A percentile compares a stretch with the other conserved stretches of the same genome.
Conservation (phyloP, 257 asterid species). For the Rubia yunnanensis region DNA sequence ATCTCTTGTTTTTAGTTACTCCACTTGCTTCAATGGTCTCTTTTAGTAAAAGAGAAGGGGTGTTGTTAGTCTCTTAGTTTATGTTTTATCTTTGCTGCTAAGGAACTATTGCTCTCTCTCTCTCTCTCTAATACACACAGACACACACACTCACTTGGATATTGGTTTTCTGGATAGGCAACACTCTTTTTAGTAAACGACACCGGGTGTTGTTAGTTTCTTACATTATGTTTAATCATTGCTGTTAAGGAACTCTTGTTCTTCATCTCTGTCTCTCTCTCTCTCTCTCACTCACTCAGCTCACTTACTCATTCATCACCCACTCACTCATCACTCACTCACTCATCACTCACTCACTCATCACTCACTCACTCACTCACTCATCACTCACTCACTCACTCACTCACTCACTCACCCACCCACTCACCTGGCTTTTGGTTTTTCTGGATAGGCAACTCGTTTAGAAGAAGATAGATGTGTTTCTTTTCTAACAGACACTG, state of each 20-base stretch:
- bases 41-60: not conserved
- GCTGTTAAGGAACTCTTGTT: not conserved
- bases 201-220: no score
- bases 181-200: no score
- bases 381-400: conserved; percentile 1
- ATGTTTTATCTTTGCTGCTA: not conserved
- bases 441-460: conserved; percentile 50
- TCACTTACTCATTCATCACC: no score
- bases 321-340: no score
- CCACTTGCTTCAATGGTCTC: not conserved
- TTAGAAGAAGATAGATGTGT: conserved; percentile 63
- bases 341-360: no score
- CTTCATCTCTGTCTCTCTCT: not conserved
- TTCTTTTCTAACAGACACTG: conserved; percentile 52
- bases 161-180: not conserved
- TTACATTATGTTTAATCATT: no score
- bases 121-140: not conserved
- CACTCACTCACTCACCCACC: not conserved
- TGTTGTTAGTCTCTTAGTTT: conserved; percentile 4
- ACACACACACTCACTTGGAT: not conserved
- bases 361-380: conserved; percentile 7
- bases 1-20: not conserved
- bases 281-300: conserved; percentile 17
- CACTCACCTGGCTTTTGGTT: conserved; percentile 17
- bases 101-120: not conserved